phyloP scores from a whole-genome alignment of 768 basidiomycete species.

The Panus rudis region DNA sequence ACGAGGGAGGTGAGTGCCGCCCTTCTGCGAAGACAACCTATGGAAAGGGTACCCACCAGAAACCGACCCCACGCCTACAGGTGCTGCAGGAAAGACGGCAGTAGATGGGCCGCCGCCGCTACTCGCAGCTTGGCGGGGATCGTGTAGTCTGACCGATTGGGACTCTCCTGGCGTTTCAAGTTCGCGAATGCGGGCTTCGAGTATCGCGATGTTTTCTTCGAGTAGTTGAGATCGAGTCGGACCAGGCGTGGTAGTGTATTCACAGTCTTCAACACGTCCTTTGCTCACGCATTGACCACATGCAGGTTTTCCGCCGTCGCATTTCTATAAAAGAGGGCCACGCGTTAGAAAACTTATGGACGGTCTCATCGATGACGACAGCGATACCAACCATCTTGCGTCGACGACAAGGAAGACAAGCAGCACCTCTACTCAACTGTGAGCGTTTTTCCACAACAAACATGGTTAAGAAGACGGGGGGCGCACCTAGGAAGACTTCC shows the following conservation, averaged over 20 bases:
- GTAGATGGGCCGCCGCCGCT: background rate
- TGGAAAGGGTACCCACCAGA: too few relatives aligned
- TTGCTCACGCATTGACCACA: conserved; percentile 54
- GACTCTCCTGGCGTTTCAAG: conserved; percentile 24
- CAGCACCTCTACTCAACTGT: conserved; percentile 12
- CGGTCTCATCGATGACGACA: background rate
- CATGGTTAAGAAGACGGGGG: too few relatives aligned
- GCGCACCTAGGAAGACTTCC: too few relatives aligned
- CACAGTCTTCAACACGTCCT: conserved; percentile 55
- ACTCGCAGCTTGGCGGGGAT: background rate
- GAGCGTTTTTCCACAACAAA: too few relatives aligned
- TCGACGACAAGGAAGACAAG: conserved; percentile 18
- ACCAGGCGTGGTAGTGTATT: conserved; percentile 58
- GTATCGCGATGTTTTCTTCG: conserved; percentile 53
- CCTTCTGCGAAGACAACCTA: too few relatives aligned
- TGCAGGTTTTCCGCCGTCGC: conserved; percentile 58
- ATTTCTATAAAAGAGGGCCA: conserved; percentile 39
- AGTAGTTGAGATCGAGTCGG: conserved; percentile 54
- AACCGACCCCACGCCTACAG: too few relatives aligned
- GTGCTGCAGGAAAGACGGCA: background rate
- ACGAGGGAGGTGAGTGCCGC: too few relatives aligned
- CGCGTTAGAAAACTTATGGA: background rate
- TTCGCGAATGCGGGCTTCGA: conserved; percentile 46
- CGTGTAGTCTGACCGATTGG: conserved; percentile 14
- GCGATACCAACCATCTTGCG: conserved; percentile 16